Conservation (phyloP, 805 yeast genomes). For the Candida railenensis region DNA sequence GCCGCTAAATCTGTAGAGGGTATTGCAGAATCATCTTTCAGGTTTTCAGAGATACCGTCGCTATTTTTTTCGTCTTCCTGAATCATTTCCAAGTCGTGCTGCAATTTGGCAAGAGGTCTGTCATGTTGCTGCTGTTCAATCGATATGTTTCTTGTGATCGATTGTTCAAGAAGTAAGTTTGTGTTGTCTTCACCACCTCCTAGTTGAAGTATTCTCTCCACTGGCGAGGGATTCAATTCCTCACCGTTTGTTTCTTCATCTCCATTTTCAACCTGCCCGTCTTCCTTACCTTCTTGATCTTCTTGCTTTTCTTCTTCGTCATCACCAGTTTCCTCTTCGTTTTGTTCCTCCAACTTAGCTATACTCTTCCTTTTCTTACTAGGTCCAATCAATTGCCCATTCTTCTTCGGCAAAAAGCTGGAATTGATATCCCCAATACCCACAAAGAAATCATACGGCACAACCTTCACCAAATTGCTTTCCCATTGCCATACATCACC, state of each 20-base stretch:
- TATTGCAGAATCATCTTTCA: slow-evolving; percentile 22
- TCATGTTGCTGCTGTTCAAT: slow-evolving; percentile 79
- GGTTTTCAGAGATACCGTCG: slow-evolving; percentile 14
- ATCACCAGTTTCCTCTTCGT: slow-evolving; percentile 15
- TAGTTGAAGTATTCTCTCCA: slow-evolving; percentile 47
- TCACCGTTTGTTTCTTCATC: slow-evolving; percentile 9
- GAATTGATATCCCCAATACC: slow-evolving; percentile 98
- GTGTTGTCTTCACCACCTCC: slow-evolving; percentile 51
- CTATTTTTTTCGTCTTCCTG: slow-evolving; percentile 22
- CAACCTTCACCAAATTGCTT: slow-evolving; percentile 83
- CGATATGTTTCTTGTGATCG: slow-evolving; percentile 63
- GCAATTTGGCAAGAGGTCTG: slow-evolving; percentile 81
- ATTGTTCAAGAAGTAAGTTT: slow-evolving; percentile 52
- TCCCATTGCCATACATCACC: slow-evolving; percentile 99
- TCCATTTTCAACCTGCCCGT: background rate
- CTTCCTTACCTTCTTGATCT: slow-evolving; percentile 2
- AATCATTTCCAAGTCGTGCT: slow-evolving; percentile 63
- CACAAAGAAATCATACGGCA: slow-evolving; percentile 93
- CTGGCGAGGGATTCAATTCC: slow-evolving; percentile 35
- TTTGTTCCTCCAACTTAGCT: slow-evolving; percentile 51
- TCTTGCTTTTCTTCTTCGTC: slow-evolving; percentile 5
- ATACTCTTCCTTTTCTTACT: slow-evolving; percentile 58
- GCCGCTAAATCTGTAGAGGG: slow-evolving; percentile 14
- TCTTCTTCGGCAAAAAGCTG: slow-evolving; percentile 82
- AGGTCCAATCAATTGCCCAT: slow-evolving; percentile 56